Evolutionary conservation across 129 eudicot genomes (phyloP), one percentile per base, ranked within the genome.

Genomic region (Ambrosia artemisiifolia): DNA sequence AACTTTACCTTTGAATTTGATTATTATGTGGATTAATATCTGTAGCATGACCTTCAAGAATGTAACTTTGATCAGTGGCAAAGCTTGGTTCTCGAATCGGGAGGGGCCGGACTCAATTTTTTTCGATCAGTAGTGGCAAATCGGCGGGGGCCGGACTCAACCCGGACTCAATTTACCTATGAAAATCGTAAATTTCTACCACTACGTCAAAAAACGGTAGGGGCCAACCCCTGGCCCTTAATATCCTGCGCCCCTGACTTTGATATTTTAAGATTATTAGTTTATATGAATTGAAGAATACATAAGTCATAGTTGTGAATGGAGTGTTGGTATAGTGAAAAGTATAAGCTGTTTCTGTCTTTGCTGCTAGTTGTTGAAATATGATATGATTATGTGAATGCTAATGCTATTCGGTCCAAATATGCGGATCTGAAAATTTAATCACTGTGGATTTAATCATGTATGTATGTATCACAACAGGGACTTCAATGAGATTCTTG

Each of bases 401-500:
- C 40, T 24, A 16, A 1, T 11, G 16, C 36, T 20, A 19, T 19
- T 2, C 7, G 8, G 3, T 54, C 6, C 61, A 7, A 56, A 10
- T 56, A 56, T 19, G 24, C 11, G 19, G 64, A 57, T 33, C 46
- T 33, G 66, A 61, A 44, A 61, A 0, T 32, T 14, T 13, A 14
- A 61, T 61, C 44, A 13, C 18, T 32, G 12, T 12, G 57, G 16
- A 34, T 65, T 53, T 28, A 64, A 35, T 13, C 20, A 8, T 51
- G 11, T 51, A n/a, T 76, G 35, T 35, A 10, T 11, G n/a, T n/a
- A 36, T 60, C 3, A 71, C 9, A 6, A 11, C 78, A 87, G 92
- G 34, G 98, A 93, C 38, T 85, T 93, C 18, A 81, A 65, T 78
- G 95, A 89, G 34, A 71, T 93, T 18, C 75, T 93, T 75, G 92